Conservation (phyloP, 768 basidiomycete genomes). For the Tulasnella sp. region DNA sequence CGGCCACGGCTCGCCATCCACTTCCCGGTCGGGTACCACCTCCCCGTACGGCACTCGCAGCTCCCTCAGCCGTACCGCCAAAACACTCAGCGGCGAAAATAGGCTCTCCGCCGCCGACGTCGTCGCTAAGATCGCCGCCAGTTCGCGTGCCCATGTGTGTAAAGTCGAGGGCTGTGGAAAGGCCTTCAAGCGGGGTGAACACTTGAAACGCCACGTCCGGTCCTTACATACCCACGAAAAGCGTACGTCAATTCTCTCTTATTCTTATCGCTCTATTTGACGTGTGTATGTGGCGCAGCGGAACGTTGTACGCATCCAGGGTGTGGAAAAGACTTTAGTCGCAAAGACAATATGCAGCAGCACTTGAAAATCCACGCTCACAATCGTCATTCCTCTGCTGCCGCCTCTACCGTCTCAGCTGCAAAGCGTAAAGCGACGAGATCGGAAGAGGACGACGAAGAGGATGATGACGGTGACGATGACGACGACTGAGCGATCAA, state of each 20-base stretch:
- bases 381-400: neutral
- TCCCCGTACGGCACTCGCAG: conserved; percentile 6
- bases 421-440: neutral
- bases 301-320: conserved; percentile 54
- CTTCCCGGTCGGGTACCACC: neutral
- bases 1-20: neutral
- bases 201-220: conserved; percentile 77
- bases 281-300: conserved; percentile 32
- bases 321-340: conserved; percentile 64
- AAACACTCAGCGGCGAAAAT: neutral
- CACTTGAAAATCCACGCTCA: conserved; percentile 53
- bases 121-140: conserved; percentile 13
- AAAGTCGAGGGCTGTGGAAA: conserved; percentile 74
- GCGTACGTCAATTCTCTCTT: conserved; percentile 36
- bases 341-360: conserved; percentile 70
- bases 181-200: conserved; percentile 79
- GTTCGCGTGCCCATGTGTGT: conserved; percentile 48
- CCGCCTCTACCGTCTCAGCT: neutral
- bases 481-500: conserved; percentile 13
- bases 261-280: conserved; percentile 20
- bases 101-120: conserved; percentile 2
- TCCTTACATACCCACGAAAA: conserved; percentile 89
- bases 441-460: neutral
- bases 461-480: neutral
- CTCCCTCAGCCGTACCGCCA: neutral